Percentiles rank a stretch among this genome's conserved stretches.
Evolutionary conservation across 306 rosid genomes (phyloP).

Genomic region (Quercus suber): DNA sequence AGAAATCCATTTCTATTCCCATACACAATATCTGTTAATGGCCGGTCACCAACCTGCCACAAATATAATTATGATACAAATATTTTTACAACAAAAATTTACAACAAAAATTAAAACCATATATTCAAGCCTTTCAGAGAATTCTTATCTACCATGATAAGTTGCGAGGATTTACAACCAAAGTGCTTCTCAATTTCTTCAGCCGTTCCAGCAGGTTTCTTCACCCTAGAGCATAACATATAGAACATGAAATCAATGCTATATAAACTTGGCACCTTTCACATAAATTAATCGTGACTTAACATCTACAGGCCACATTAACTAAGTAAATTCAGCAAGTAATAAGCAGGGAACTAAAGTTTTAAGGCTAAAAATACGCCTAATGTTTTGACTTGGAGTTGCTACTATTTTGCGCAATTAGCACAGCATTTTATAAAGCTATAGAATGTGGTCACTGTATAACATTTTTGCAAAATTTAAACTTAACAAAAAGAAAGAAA

Average conservation of each 20-base stretch:
- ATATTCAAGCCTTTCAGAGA: constrained; percentile 3
- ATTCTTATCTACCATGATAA: constrained; percentile 70
- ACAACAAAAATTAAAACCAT: constrained; percentile 12
- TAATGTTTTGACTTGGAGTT: not conserved
- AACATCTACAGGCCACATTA: not conserved
- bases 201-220: constrained; percentile 94
- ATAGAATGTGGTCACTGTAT: not conserved
- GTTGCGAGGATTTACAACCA: constrained; percentile 63
- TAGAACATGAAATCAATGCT: constrained; percentile 25
- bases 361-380: not conserved
- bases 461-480: constrained; percentile 14
- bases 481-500: constrained; percentile 18
- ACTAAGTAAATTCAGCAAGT: not conserved
- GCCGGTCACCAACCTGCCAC: constrained; percentile 93
- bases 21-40: constrained; percentile 85
- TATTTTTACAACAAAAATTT: constrained; percentile 15
- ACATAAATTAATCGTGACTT: not conserved
- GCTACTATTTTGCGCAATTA: not conserved
- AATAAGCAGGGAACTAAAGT: not conserved
- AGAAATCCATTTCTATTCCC: constrained; percentile 87
- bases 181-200: constrained; percentile 97
- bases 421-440: not conserved
- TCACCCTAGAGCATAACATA: constrained; percentile 46
- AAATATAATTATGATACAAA: constrained; percentile 9
- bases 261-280: constrained; percentile 7